A percentile compares a stretch with the other conserved stretches of the same genome.
Evolutionary conservation across 345 rosid species (phyloP).

Genomic region (Kernera saxatilis): DNA sequence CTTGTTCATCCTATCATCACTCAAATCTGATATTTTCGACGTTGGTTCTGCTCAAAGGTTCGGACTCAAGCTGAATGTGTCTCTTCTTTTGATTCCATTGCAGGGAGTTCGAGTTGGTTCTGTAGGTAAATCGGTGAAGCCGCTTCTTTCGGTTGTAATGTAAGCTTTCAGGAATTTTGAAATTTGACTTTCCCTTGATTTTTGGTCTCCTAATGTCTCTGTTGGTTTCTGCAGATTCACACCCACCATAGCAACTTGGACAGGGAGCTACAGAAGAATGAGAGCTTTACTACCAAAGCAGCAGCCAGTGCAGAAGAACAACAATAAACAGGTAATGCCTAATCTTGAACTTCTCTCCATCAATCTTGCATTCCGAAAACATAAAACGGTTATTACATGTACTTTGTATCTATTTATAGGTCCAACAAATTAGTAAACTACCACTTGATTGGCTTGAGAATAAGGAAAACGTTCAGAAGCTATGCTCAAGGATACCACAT

Average conservation of each 20-base stretch:
- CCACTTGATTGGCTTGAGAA: slow-evolving; percentile 62
- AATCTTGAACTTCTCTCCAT: slow-evolving; percentile 4
- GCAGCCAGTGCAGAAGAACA: slow-evolving; percentile 66
- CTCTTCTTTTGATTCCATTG: slow-evolving; percentile 19
- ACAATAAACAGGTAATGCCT: slow-evolving; percentile 42
- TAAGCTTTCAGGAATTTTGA: slow-evolving; percentile 32
- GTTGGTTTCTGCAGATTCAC: slow-evolving; percentile 44
- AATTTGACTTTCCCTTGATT: neutral
- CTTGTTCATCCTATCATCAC: too few species aligned
- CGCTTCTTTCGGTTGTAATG: slow-evolving; percentile 65
- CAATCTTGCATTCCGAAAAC: neutral
- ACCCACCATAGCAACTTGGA: slow-evolving; percentile 83
- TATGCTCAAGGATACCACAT: slow-evolving; percentile 60
- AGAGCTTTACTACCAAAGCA: slow-evolving; percentile 65
- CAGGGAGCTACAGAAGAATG: slow-evolving; percentile 78
- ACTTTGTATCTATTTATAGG: slow-evolving; percentile 31
- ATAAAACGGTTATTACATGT: neutral
- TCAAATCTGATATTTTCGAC: neutral
- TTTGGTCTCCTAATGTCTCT: neutral
- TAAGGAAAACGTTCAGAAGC: slow-evolving; percentile 53
- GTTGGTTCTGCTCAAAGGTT: neutral
- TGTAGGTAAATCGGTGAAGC: slow-evolving; percentile 44
- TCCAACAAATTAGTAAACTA: slow-evolving; percentile 55
- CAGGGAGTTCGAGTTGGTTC: slow-evolving; percentile 44
- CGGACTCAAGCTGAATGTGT: neutral